Evolutionary conservation across 805 yeast species (phyloP).

Genomic region (Lipomyces japonicus): DNA sequence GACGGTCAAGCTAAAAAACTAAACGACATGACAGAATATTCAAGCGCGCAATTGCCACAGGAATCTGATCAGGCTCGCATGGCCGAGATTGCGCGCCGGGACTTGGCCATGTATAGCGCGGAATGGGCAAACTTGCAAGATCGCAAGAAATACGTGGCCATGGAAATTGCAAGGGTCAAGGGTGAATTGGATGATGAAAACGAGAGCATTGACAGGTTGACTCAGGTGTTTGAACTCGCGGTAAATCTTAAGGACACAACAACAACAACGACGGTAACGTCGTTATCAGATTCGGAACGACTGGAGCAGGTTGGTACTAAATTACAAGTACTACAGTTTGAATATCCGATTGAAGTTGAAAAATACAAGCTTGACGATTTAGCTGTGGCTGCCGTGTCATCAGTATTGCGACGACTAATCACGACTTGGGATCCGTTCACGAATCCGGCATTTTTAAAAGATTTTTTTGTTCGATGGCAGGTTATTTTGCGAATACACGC

Average conservation of each 20-base stretch:
- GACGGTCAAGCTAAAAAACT: constrained; percentile 21
- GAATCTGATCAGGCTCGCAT: constrained; percentile 8
- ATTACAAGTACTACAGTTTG: constrained; percentile 30
- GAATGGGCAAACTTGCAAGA: constrained; percentile 29
- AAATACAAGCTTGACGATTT: constrained; percentile 30
- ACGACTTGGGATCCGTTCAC: constrained; percentile 42
- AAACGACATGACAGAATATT: constrained; percentile 19
- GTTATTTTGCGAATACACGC: constrained; percentile 18
- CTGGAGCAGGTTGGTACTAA: constrained; percentile 38
- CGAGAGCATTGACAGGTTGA: constrained; percentile 18
- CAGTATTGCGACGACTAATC: constrained; percentile 28
- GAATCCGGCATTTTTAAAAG: constrained; percentile 36
- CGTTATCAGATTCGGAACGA: background rate
- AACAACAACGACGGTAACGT: background rate
- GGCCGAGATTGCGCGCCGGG: constrained; percentile 24
- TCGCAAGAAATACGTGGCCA: constrained; percentile 12
- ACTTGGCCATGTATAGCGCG: constrained; percentile 25
- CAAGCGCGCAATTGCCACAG: background rate
- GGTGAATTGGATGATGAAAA: constrained; percentile 17
- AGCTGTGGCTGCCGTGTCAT: constrained; percentile 30
- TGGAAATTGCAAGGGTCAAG: constrained; percentile 14
- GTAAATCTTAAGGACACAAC: background rate
- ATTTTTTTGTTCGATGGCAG: constrained; percentile 36
- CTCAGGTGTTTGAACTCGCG: constrained; percentile 8
- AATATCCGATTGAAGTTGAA: constrained; percentile 24